phyloP scores from a whole-genome alignment of 495 filamentous ascomycete genomes.

The Penicillium tannophilum region DNA sequence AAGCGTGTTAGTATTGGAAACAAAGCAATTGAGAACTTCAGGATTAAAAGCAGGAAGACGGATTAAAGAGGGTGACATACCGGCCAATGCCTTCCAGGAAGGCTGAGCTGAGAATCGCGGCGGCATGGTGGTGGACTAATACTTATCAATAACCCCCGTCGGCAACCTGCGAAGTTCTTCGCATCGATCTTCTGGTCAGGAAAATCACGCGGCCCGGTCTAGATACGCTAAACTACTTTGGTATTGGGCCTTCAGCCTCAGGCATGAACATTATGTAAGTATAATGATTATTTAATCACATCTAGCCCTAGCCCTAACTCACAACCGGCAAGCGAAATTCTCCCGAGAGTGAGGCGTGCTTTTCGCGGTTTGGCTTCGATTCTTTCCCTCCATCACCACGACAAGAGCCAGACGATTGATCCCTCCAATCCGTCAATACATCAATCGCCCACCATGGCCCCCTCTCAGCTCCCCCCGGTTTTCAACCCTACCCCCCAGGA shows the following conservation, averaged over 20 bases:
- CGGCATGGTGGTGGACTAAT: slow-evolving; percentile 59
- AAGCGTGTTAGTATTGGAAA: slow-evolving; percentile 9
- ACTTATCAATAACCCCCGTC: slow-evolving; percentile 18
- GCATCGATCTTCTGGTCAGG: slow-evolving; percentile 27
- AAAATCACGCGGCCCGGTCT: slow-evolving; percentile 34
- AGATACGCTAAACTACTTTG: slow-evolving; percentile 31
- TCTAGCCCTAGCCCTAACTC: slow-evolving; percentile 46
- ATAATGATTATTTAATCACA: slow-evolving; percentile 10
- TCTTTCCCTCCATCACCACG: slow-evolving; percentile 45
- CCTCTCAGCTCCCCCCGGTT: slow-evolving; percentile 82
- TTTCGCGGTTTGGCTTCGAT: slow-evolving; percentile 38
- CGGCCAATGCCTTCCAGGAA: slow-evolving; percentile 61
- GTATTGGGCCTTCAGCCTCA: slow-evolving; percentile 7
- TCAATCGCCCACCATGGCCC: slow-evolving; percentile 83
- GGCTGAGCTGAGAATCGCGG: slow-evolving; percentile 68
- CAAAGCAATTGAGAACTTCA: background rate
- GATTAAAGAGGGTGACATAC: slow-evolving; percentile 42
- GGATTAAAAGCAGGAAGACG: background rate
- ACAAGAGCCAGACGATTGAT: slow-evolving; percentile 58
- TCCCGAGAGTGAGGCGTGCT: slow-evolving; percentile 31
- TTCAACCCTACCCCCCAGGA: slow-evolving; percentile 87
- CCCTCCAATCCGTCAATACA: slow-evolving; percentile 51
- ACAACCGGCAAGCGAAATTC: slow-evolving; percentile 49
- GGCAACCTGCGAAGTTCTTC: slow-evolving; percentile 28
- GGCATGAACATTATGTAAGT: slow-evolving; percentile 8